These are phyloP conservation scores for Omphalea diandra DNA, from an alignment of 441 rosid genomes.

Conservation along the genomic window DNA sequence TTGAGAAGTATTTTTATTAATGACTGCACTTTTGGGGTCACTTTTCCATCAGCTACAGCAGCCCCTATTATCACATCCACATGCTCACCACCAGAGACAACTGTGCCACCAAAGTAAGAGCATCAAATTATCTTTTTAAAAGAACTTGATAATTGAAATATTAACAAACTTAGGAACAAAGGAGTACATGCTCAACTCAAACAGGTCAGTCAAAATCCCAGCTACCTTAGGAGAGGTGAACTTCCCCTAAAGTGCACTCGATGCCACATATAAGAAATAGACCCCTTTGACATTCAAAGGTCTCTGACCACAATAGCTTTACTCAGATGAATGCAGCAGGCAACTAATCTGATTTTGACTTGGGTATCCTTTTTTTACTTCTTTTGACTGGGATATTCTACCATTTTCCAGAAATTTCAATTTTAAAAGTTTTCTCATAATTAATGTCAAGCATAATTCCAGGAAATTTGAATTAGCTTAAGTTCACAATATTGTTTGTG, in stretches of 20 bases:
- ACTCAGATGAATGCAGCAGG: not conserved
- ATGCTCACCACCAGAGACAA: conserved; percentile 99
- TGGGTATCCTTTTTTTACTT: not conserved
- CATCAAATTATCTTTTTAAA: not conserved
- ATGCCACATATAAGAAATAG: no score
- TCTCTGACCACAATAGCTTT: not conserved
- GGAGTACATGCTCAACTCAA: conserved; percentile 3
- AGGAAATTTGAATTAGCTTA: not conserved
- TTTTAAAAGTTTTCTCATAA: not conserved
- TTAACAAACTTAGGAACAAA: not conserved
- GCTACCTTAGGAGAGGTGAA: not conserved
- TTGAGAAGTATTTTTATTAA: conserved; percentile 79
- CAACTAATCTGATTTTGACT: not conserved
- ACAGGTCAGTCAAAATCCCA: not conserved
- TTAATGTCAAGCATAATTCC: conserved; percentile 4
- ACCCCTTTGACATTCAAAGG: not conserved
- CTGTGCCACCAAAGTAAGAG: conserved; percentile 40
- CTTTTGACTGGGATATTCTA: not conserved
- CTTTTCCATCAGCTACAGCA: conserved; percentile 99
- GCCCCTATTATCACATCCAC: conserved; percentile 96
- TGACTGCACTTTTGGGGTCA: conserved; percentile 98
- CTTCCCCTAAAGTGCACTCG: not conserved
- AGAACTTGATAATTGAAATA: not conserved
- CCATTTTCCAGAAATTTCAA: conserved; percentile 3
- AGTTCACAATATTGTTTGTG: conserved; percentile 3